Evolutionary conservation across 2,329 filamentous ascomycete genomes (phyloP).

Genomic region (Diaporthe vexans): DNA sequence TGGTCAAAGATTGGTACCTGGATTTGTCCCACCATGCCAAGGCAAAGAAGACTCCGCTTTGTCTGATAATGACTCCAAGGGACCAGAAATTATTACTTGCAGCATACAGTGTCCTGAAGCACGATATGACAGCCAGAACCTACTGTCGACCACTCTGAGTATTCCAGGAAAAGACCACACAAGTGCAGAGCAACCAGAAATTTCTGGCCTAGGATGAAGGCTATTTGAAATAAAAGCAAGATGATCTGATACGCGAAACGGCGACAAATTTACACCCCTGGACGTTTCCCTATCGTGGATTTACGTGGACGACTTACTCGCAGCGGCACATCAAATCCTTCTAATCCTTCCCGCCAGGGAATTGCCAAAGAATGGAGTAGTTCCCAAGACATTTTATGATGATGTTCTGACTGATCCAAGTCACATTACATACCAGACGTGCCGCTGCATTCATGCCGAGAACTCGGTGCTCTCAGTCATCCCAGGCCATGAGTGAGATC

Average conservation of each 20-base stretch:
- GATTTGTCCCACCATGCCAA: not conserved
- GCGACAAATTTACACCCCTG: not conserved
- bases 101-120: not conserved
- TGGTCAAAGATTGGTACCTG: not conserved
- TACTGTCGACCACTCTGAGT: too few relatives aligned
- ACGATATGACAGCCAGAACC: not conserved
- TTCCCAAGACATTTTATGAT: too few relatives aligned
- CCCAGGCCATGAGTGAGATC: not conserved
- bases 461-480: not conserved
- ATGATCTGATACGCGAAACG: not conserved
- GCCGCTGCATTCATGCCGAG: not conserved
- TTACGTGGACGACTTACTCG: too few relatives aligned
- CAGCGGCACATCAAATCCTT: not conserved
- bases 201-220: not conserved
- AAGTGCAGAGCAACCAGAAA: not conserved
- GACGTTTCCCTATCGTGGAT: too few relatives aligned
- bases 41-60: not conserved
- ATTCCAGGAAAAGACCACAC: not conserved
- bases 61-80: not conserved
- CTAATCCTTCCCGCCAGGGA: not conserved
- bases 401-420: too few relatives aligned
- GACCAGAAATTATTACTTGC: not conserved
- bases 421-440: not conserved
- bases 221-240: not conserved
- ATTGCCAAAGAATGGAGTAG: not conserved